phyloP scores from a whole-genome alignment of 1,139 yeast genomes.

The Kluyveromyces marxianus region DNA sequence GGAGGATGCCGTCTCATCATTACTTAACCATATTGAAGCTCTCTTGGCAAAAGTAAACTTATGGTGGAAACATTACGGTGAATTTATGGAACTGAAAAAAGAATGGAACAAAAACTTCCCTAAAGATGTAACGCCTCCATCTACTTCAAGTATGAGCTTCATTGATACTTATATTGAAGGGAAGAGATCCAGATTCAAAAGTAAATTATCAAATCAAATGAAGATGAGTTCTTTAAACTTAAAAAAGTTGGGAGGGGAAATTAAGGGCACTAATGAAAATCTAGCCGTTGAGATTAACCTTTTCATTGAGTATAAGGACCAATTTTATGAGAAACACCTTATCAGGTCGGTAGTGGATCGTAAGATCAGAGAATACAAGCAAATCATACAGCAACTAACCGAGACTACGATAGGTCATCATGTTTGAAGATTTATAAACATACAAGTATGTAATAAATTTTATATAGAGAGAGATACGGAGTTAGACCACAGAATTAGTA shows the following conservation, averaged over 20 bases:
- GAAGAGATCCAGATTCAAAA: conserved; percentile 32
- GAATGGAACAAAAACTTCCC: conserved; percentile 25
- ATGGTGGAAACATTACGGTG: conserved; percentile 46
- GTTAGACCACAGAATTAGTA: too few relatives aligned
- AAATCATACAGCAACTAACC: background rate
- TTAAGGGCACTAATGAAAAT: conserved; percentile 40
- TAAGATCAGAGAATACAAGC: conserved; percentile 3
- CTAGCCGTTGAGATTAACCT: conserved; percentile 58
- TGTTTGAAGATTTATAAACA: background rate
- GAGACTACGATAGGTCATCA: background rate
- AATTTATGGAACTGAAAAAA: conserved; percentile 28
- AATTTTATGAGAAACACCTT: conserved; percentile 31
- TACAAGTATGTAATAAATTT: background rate
- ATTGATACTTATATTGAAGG: conserved; percentile 33
- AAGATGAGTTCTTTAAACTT: conserved; percentile 12
- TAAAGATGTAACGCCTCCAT: conserved; percentile 7
- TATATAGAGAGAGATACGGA: too few relatives aligned
- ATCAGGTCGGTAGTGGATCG: conserved; percentile 25
- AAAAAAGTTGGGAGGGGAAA: conserved; percentile 15
- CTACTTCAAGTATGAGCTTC: conserved; percentile 11
- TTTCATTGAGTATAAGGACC: conserved; percentile 44
- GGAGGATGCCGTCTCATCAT: conserved; percentile 29
- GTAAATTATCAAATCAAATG: conserved; percentile 29
- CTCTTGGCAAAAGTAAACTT: conserved; percentile 36
- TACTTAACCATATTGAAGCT: conserved; percentile 36